Evolutionary conservation across 352 stramenopile genomes (phyloP), one percentile per base, ranked within the genome.

Genomic region (Phytophthora chlamydospora): DNA sequence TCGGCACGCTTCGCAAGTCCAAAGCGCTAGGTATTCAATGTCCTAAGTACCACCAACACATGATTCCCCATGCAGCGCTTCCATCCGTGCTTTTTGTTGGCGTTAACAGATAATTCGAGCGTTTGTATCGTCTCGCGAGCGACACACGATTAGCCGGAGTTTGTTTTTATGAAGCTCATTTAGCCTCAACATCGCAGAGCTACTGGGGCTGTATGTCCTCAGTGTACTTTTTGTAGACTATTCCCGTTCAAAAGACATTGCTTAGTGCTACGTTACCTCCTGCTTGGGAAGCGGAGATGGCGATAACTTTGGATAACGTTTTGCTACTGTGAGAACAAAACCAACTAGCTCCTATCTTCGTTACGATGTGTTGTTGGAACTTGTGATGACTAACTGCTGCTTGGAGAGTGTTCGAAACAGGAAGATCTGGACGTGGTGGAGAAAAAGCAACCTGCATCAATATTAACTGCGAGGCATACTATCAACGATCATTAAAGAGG

Each of bases 161-260:
- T 4, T 54, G 42, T 54, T 54, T 54, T 43, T 14, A 54, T 33
- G 46, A 54, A 44, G 46, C 34, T 14, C 33, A 54, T 33, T 17
- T 54, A 7, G 32, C 29, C 7, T 39, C 27, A 6, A 39, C 44
- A 19, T 39, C 46, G 10, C n/a, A 13, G 10, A 19, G 35, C 33
- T 54, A 54, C 17, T n/a, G 46, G 1, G 8, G 3, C 4, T 54
- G 46, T 27, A 43, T 54, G 46, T 9, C n/a, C 9, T 34, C 17
- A 4, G 31, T 43, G n/a, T 4, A 38, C 24, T 17, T 43, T 6
- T 8, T 54, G 16, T 19, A n/a, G 33, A 17, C 32, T 6, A 43
- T 54, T 43, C 17, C n/a, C 5, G 46, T 54, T 16, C 46, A 41
- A 33, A 54, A 54, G 33, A 39, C 17, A 32, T 14, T 54, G 8